Percentiles rank a stretch among this genome's conserved stretches.
Evolutionary conservation across 805 yeast genomes (phyloP).

Genomic region (Candida anglica): DNA sequence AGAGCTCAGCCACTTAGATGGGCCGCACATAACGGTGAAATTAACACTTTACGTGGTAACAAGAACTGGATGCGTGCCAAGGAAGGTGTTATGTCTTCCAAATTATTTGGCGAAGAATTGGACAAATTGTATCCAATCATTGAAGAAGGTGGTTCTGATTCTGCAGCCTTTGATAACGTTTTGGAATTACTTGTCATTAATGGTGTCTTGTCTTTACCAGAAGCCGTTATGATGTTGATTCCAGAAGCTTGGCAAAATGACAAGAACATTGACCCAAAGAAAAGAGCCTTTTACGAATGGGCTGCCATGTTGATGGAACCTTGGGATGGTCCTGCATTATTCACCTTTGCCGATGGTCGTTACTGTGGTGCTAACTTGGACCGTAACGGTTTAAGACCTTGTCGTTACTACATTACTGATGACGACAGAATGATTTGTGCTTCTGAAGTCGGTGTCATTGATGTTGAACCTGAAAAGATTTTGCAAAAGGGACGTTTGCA

Average conservation of each 20-base stretch:
- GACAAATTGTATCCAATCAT: conserved; percentile 91
- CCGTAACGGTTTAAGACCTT: conserved; percentile 96
- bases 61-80: conserved; percentile 99
- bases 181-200: conserved; percentile 86
- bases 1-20: conserved; percentile 97
- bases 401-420: conserved; percentile 92
- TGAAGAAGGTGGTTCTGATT: conserved; percentile 98
- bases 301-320: conserved; percentile 99
- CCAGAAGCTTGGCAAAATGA: conserved; percentile 99
- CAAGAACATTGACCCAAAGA: conserved; percentile 78
- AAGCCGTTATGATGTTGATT: conserved; percentile 93
- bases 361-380: conserved; percentile 98
- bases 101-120: conserved; percentile 84
- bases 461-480: conserved; percentile 76
- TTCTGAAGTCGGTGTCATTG: conserved; percentile 96
- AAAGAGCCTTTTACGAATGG: conserved; percentile 97
- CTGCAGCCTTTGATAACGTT: conserved; percentile 96
- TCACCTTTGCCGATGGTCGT: conserved; percentile 95
- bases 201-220: conserved; percentile 89
- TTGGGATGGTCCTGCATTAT: conserved; percentile 99
- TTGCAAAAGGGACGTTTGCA: conserved; percentile 90
- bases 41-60: conserved; percentile 94
- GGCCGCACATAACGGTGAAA: conserved; percentile 99
- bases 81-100: conserved; percentile 92
- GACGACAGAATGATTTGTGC: conserved; percentile 97